Evolutionary conservation across 2,329 filamentous ascomycete species (phyloP).

Genomic region (Penicillium capsulatum): DNA sequence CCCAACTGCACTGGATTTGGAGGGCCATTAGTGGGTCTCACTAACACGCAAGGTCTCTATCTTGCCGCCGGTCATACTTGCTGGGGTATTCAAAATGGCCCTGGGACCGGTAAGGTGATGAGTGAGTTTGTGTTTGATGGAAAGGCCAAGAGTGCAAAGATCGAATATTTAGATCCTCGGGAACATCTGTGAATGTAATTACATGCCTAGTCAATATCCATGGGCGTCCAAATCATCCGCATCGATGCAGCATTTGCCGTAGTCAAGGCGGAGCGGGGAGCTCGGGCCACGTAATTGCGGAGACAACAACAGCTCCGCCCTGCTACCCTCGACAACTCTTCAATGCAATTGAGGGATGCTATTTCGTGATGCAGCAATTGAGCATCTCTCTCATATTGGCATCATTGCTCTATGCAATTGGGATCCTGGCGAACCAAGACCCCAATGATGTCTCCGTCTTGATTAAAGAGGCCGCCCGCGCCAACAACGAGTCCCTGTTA

Average conservation of each 20-base stretch:
- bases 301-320: slow-evolving; percentile 22
- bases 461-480: slow-evolving; percentile 41
- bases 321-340: slow-evolving; percentile 21
- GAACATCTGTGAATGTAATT: slow-evolving; percentile 43
- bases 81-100: slow-evolving; percentile 97
- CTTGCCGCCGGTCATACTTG: slow-evolving; percentile 90
- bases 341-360: slow-evolving; percentile 21
- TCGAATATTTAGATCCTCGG: slow-evolving; percentile 63
- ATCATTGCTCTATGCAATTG: slow-evolving; percentile 28
- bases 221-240: too few relatives aligned
- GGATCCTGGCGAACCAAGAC: slow-evolving; percentile 26
- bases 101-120: slow-evolving; percentile 77
- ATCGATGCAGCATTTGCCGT: too few relatives aligned
- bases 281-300: slow-evolving; percentile 35
- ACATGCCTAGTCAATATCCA: too few relatives aligned
- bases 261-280: slow-evolving; percentile 14
- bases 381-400: slow-evolving; percentile 25
- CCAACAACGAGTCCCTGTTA: slow-evolving; percentile 76
- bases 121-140: slow-evolving; percentile 76
- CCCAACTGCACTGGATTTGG: slow-evolving; percentile 63
- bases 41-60: slow-evolving; percentile 67
- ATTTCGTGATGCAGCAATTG: slow-evolving; percentile 32
- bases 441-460: slow-evolving; percentile 34
- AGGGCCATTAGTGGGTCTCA: slow-evolving; percentile 74
- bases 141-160: slow-evolving; percentile 61